Conservation (phyloP, 495 filamentous ascomycete genomes). For the Amphirosellinia nigrospora region DNA sequence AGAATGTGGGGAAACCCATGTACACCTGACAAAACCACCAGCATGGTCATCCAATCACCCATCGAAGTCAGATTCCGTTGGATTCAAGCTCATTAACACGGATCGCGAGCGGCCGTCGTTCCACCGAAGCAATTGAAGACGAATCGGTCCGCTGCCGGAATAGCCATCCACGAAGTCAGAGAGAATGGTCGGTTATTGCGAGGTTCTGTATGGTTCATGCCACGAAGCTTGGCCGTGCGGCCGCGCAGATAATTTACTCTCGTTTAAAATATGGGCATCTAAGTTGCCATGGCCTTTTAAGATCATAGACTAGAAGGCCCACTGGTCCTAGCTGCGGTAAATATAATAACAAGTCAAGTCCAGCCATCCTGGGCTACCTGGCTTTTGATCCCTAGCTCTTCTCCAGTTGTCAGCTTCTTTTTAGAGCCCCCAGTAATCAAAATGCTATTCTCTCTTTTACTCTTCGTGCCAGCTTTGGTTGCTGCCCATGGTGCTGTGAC, state of each 20-base stretch:
- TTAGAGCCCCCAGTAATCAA: constrained; percentile 18
- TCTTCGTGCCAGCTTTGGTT: constrained; percentile 44
- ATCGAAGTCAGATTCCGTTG: background rate
- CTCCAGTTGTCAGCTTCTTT: background rate
- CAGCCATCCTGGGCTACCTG: background rate
- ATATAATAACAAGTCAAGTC: constrained; percentile 9
- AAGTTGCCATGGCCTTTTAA: background rate
- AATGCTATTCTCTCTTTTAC: constrained; percentile 41
- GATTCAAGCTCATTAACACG: background rate
- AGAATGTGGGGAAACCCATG: constrained; percentile 23
- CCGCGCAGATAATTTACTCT: background rate
- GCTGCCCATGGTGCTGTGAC: constrained; percentile 63
- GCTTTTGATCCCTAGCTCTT: background rate
- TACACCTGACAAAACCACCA: constrained; percentile 14
- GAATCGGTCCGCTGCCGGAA: constrained; percentile 8
- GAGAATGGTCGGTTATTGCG: background rate
- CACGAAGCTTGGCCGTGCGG: background rate
- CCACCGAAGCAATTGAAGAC: constrained; percentile 9
- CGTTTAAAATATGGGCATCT: background rate
- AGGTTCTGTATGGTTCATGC: background rate
- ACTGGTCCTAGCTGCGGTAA: background rate
- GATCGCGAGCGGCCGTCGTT: background rate
- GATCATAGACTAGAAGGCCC: background rate
- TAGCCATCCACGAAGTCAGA: background rate
- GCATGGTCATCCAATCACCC: constrained; percentile 6